These are phyloP conservation scores for Triglochin maritima DNA, from an alignment of 106 monocot genomes.

Conservation along the genomic window DNA sequence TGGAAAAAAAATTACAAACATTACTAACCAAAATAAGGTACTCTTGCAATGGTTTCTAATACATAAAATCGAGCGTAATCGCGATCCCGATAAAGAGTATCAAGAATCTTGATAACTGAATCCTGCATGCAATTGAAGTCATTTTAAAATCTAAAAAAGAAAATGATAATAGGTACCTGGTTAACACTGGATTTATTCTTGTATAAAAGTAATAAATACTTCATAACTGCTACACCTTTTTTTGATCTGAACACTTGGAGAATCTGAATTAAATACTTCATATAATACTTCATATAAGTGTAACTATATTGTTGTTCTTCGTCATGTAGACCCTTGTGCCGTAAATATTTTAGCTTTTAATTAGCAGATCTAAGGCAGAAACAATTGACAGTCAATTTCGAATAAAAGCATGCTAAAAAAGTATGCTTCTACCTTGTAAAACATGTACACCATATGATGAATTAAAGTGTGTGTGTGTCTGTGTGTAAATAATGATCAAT, in stretches of 20 bases:
- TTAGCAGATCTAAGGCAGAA: too few species aligned
- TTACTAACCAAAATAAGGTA: slow-evolving; percentile 88
- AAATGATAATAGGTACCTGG: not conserved
- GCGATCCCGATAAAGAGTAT: slow-evolving; percentile 62
- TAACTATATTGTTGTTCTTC: too few species aligned
- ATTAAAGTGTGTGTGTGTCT: not conserved
- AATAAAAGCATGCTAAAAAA: not conserved
- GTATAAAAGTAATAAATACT: not conserved
- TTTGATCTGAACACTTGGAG: not conserved
- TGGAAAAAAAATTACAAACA: not conserved
- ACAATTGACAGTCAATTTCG: too few species aligned
- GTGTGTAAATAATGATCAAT: not conserved
- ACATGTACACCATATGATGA: not conserved
- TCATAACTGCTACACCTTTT: not conserved
- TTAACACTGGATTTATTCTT: not conserved
- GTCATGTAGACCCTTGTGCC: too few species aligned
- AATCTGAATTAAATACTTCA: not conserved
- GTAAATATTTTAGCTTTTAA: too few species aligned
- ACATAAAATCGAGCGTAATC: slow-evolving; percentile 95
- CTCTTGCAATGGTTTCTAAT: slow-evolving; percentile 94
- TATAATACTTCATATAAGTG: too few species aligned
- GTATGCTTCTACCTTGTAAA: not conserved
- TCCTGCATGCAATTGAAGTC: slow-evolving; percentile 39
- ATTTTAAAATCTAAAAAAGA: not conserved
- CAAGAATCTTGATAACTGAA: slow-evolving; percentile 58